phyloP scores from a whole-genome alignment of 129 eudicot species.

The Lonicera japonica region DNA sequence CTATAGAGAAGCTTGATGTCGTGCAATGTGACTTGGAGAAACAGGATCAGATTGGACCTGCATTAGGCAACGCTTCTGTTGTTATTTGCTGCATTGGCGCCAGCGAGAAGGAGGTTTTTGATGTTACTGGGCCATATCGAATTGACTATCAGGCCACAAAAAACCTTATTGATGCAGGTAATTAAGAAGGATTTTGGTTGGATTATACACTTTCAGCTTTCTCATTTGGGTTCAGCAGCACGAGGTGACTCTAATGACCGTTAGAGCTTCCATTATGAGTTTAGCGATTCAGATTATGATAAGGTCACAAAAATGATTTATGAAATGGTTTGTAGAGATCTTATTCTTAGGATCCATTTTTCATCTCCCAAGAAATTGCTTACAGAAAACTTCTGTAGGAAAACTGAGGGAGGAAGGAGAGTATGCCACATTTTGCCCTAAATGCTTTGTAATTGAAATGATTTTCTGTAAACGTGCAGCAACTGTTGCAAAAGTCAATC shows the following conservation, averaged over 20 bases:
- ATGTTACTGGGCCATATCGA: slow-evolving; percentile 89
- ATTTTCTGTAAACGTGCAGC: slow-evolving; percentile 45
- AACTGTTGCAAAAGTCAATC: slow-evolving; percentile 70
- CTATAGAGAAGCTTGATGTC: slow-evolving; percentile 87
- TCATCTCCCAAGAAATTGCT: neutral
- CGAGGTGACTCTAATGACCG: neutral
- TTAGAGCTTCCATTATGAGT: no score
- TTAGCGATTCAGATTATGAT: no score
- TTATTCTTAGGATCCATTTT: neutral
- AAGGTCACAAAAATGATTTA: no score
- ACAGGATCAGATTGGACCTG: slow-evolving; percentile 52
- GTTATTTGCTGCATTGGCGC: slow-evolving; percentile 98
- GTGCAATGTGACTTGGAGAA: slow-evolving; percentile 95
- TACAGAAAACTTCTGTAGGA: neutral
- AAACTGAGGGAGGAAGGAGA: neutral
- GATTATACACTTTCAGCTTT: no score
- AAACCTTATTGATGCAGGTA: slow-evolving; percentile 94
- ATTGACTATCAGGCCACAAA: slow-evolving; percentile 91
- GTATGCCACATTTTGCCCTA: neutral
- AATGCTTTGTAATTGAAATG: neutral
- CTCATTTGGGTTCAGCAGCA: neutral
- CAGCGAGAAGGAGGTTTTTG: slow-evolving; percentile 88
- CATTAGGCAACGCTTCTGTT: slow-evolving; percentile 62
- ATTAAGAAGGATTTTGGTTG: slow-evolving; percentile 13
- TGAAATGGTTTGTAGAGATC: no score